phyloP scores from a whole-genome alignment of 75 land plant genomes.

The Isoetes taiwanensis region DNA sequence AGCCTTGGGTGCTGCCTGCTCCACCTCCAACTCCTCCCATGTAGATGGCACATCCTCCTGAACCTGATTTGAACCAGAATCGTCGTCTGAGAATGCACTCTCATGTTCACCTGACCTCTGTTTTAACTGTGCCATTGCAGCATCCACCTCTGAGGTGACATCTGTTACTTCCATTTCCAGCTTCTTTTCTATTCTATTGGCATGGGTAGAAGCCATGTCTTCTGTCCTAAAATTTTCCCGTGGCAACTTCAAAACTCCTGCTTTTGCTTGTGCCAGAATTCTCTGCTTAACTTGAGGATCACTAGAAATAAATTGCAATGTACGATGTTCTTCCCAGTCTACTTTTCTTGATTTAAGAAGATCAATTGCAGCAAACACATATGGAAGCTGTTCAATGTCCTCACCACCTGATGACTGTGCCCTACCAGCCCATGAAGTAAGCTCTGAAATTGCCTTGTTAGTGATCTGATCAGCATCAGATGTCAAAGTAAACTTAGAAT shows the following conservation, averaged over 20 bases:
- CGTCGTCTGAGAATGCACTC: conserved; percentile 26
- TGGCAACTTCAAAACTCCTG: conserved; percentile 8
- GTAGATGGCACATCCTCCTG: too few relatives aligned
- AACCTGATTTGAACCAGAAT: too few relatives aligned
- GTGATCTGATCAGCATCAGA: conserved; percentile 65
- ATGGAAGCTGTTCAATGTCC: conserved; percentile 76
- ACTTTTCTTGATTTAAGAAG: conserved; percentile 65
- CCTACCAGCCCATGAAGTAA: conserved; percentile 52
- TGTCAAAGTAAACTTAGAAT: conserved; percentile 75
- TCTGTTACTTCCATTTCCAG: conserved; percentile 6
- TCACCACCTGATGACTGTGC: conserved; percentile 63
- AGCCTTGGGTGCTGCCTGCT: too few relatives aligned
- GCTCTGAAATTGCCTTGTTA: conserved; percentile 48
- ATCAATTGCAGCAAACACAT: conserved; percentile 70
- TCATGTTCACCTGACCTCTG: conserved; percentile 16
- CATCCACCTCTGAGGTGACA: conserved; percentile 8
- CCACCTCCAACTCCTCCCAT: too few relatives aligned
- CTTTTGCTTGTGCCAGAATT: conserved; percentile 26
- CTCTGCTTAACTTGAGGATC: conserved; percentile 31
- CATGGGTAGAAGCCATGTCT: too few relatives aligned
- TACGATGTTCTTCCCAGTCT: conserved; percentile 51
- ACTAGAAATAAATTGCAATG: conserved; percentile 18
- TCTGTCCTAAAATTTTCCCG: conserved; percentile 9
- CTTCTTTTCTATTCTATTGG: conserved; percentile 2
- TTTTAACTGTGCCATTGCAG: conserved; percentile 19